These are phyloP conservation scores for Begonia fuchsioides DNA, from an alignment of 306 rosid genomes.

Conservation along the genomic window DNA sequence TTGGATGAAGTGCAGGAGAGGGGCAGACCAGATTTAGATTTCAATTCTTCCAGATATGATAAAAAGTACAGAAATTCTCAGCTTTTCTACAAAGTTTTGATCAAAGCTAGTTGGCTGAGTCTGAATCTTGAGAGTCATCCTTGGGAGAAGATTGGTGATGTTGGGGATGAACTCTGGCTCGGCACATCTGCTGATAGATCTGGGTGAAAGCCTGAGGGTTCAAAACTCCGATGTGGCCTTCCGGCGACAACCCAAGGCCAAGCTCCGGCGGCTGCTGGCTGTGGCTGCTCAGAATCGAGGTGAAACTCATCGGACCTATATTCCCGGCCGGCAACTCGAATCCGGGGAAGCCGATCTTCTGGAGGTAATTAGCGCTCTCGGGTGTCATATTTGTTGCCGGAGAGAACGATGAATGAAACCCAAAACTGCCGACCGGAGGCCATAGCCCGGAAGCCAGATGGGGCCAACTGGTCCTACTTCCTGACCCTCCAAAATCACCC, in stretches of 20 bases:
- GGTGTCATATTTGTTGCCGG: slow-evolving; percentile 24
- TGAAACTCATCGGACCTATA: slow-evolving; percentile 81
- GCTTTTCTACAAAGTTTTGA: slow-evolving; percentile 22
- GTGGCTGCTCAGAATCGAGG: slow-evolving; percentile 69
- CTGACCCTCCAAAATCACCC: slow-evolving; percentile 29
- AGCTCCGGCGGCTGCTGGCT: slow-evolving; percentile 68
- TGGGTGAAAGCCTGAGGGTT: slow-evolving; percentile 75
- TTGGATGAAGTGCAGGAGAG: slow-evolving; percentile 32
- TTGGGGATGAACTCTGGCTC: slow-evolving; percentile 60
- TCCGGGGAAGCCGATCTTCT: slow-evolving; percentile 57
- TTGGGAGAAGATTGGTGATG: slow-evolving; percentile 29
- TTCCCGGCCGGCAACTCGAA: slow-evolving; percentile 60
- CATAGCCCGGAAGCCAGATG: slow-evolving; percentile 63
- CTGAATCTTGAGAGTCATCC: no score
- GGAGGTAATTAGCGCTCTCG: slow-evolving; percentile 63
- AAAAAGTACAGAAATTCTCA: slow-evolving; percentile 26
- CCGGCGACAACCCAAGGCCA: slow-evolving; percentile 86
- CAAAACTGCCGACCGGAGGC: slow-evolving; percentile 64
- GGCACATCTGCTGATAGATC: slow-evolving; percentile 97
- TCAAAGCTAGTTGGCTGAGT: slow-evolving; percentile 43
- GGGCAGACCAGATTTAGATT: slow-evolving; percentile 49
- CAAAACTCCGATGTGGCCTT: slow-evolving; percentile 82
- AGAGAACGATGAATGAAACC: slow-evolving; percentile 49
- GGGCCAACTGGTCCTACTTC: slow-evolving; percentile 68
- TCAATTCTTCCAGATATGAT: slow-evolving; percentile 36